phyloP scores from a whole-genome alignment of 2,329 filamentous ascomycete species.

The Bipolaris sorokiniana region DNA sequence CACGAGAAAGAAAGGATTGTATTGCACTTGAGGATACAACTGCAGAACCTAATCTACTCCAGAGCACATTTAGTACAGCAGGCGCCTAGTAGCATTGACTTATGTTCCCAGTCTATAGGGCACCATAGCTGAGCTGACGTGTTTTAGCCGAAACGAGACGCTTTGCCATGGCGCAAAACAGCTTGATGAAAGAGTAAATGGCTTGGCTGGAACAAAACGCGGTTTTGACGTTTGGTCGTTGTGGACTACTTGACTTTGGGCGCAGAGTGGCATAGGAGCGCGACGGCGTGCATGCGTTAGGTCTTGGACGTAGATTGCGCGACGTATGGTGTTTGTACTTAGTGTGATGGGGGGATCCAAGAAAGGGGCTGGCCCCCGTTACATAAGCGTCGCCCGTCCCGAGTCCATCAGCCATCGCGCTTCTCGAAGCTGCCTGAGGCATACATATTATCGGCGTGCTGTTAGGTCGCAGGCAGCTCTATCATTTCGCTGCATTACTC shows the following conservation, averaged over 20 bases:
- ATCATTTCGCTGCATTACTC: not conserved
- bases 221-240: slow-evolving; percentile 1
- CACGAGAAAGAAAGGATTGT: not conserved
- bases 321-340: slow-evolving; percentile 1
- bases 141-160: slow-evolving; percentile 1
- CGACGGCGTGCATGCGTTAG: not conserved
- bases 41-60: not conserved
- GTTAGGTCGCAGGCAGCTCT: not conserved
- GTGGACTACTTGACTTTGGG: not conserved
- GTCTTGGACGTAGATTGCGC: slow-evolving; percentile 1
- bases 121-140: slow-evolving; percentile 4
- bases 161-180: slow-evolving; percentile 6
- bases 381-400: not conserved
- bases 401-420: not conserved
- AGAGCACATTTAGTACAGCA: not conserved
- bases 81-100: not conserved
- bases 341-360: not conserved
- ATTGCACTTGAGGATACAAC: not conserved
- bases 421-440: not conserved
- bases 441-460: not conserved
- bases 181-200: not conserved
- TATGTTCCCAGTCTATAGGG: not conserved
- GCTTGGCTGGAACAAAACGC: slow-evolving; percentile 5
- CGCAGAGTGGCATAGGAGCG: not conserved
- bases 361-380: not conserved